phyloP scores from a whole-genome alignment of 306 rosid genomes.

The Heteromeles arbutifolia region DNA sequence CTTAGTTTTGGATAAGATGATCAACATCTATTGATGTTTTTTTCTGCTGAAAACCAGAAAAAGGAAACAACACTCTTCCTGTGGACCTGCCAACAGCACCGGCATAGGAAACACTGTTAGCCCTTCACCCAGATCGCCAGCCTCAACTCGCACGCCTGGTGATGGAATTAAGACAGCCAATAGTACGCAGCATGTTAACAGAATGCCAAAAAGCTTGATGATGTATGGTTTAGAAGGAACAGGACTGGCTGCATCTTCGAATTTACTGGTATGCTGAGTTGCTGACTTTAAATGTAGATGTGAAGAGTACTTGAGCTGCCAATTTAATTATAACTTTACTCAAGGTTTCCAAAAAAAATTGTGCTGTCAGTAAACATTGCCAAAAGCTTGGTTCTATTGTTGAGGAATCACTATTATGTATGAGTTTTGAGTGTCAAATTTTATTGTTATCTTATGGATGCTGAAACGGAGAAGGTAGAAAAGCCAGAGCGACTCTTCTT shows the following conservation, averaged over 20 bases:
- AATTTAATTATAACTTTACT: background rate
- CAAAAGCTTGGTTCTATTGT: background rate
- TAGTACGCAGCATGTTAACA: constrained; percentile 66
- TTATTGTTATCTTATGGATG: constrained; percentile 1
- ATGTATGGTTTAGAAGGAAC: constrained; percentile 74
- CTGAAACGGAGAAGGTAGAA: background rate
- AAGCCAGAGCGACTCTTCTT: background rate
- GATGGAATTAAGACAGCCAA: constrained; percentile 63
- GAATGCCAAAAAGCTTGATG: constrained; percentile 61
- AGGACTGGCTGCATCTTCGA: constrained; percentile 76
- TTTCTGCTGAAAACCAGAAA: too few relatives aligned
- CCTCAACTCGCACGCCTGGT: constrained; percentile 87
- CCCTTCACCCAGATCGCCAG: constrained; percentile 78
- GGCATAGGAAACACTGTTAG: constrained; percentile 86
- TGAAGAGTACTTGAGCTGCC: background rate
- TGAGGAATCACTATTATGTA: background rate
- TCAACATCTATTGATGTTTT: constrained; percentile 13
- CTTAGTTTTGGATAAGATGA: background rate
- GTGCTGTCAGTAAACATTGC: background rate
- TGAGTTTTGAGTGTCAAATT: background rate
- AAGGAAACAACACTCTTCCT: too few relatives aligned
- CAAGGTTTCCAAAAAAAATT: background rate
- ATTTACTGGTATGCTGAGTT: constrained; percentile 59
- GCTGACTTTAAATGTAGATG: background rate
- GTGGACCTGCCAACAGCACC: too few relatives aligned